A percentile compares a stretch with the other conserved stretches of the same genome.
Conservation (phyloP, 805 yeast genomes). For the Candida caryicola region DNA sequence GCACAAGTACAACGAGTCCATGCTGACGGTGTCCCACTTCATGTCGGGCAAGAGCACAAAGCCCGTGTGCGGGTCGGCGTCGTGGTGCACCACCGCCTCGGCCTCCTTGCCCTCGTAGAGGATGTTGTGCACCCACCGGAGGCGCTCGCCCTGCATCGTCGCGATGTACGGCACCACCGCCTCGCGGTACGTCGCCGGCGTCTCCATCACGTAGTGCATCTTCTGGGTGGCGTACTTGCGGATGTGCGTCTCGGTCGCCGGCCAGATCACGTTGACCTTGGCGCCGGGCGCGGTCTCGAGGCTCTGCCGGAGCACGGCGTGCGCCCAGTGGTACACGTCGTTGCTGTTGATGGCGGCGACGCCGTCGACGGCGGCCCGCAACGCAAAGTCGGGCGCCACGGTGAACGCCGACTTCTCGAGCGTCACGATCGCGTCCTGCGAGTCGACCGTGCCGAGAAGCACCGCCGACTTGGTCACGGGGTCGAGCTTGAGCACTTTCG, state of each 20-base stretch:
- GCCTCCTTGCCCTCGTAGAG: conserved; percentile 78
- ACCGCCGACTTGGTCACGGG: conserved; percentile 67
- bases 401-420: conserved; percentile 72
- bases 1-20: conserved; percentile 72
- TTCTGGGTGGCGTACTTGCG: conserved; percentile 65
- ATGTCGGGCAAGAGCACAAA: conserved; percentile 87
- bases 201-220: conserved; percentile 67
- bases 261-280: conserved; percentile 76
- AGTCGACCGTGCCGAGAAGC: conserved; percentile 64
- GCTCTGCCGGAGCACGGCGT: conserved; percentile 48
- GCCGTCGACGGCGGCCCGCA: conserved; percentile 16
- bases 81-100: conserved; percentile 71
- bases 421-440: conserved; percentile 61
- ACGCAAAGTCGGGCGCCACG: conserved; percentile 17
- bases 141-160: conserved; percentile 69
- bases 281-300: conserved; percentile 53
- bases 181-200: conserved; percentile 67
- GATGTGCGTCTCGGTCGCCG: conserved; percentile 86
- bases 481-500: conserved; percentile 51
- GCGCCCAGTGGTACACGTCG: conserved; percentile 85
- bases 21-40: conserved; percentile 86
- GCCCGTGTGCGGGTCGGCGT: conserved; percentile 52
- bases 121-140: conserved; percentile 89
- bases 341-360: conserved; percentile 54
- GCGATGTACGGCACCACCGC: conserved; percentile 74